These are phyloP conservation scores for Malbranchea zuffiana DNA, from an alignment of 2,329 filamentous ascomycete species.

Conservation along the genomic window DNA sequence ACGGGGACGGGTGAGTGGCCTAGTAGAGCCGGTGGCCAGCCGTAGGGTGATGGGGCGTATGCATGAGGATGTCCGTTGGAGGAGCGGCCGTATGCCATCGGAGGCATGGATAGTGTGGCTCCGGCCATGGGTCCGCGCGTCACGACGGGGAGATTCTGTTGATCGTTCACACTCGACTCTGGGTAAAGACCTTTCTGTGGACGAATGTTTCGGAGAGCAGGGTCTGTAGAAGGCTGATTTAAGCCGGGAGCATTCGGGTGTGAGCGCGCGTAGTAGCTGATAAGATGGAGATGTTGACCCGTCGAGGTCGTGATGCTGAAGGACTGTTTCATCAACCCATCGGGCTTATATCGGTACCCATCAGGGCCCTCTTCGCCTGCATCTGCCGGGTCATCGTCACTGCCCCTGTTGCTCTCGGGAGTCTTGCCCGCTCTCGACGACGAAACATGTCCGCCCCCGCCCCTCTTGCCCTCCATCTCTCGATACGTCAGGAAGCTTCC, in stretches of 20 bases:
- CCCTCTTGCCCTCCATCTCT: slow-evolving; percentile 97
- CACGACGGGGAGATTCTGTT: slow-evolving; percentile 66
- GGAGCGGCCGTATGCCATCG: slow-evolving; percentile 43
- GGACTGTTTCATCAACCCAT: slow-evolving; percentile 98
- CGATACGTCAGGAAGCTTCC: slow-evolving; percentile 95
- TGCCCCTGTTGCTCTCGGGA: slow-evolving; percentile 67
- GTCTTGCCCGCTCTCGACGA: slow-evolving; percentile 58
- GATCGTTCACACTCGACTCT: slow-evolving; percentile 83
- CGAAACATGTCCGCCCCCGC: slow-evolving; percentile 56
- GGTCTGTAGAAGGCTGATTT: slow-evolving; percentile 71
- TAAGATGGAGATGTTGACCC: slow-evolving; percentile 87
- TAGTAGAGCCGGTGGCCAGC: slow-evolving; percentile 36
- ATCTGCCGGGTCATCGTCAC: slow-evolving; percentile 68
- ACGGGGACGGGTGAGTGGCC: slow-evolving; percentile 32
- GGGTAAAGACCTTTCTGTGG: slow-evolving; percentile 94
- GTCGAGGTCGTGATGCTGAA: slow-evolving; percentile 95
- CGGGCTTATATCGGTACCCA: slow-evolving; percentile 87
- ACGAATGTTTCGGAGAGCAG: slow-evolving; percentile 65
- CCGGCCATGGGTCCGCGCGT: slow-evolving; percentile 60
- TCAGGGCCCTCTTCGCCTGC: slow-evolving; percentile 64
- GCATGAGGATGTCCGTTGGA: slow-evolving; percentile 29
- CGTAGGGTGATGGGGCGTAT: slow-evolving; percentile 31
- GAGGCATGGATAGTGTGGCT: slow-evolving; percentile 42
- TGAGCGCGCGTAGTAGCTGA: slow-evolving; percentile 88
- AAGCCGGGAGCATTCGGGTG: slow-evolving; percentile 62